These are phyloP conservation scores for Hansenula sp. DNA, from an alignment of 1,139 yeast species.

Conservation along the genomic window DNA sequence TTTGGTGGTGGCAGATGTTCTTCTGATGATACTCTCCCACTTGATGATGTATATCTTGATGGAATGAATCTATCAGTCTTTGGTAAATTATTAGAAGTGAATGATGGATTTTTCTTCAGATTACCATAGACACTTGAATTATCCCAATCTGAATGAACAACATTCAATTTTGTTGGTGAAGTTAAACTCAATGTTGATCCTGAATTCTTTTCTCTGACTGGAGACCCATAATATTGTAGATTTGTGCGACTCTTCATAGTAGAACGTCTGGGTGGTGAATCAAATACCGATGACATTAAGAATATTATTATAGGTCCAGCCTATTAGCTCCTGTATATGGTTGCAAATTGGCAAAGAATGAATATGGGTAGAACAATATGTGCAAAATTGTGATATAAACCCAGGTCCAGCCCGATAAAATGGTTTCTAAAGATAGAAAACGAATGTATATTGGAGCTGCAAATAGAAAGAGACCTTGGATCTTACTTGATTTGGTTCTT, in stretches of 20 bases:
- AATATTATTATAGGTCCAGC: constrained; percentile 12
- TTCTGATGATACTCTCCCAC: constrained; percentile 32
- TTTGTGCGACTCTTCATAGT: constrained; percentile 7
- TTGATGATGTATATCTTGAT: constrained; percentile 41
- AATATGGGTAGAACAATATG: neutral
- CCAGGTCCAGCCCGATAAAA: constrained; percentile 20
- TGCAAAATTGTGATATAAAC: constrained; percentile 2
- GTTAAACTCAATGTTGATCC: constrained; percentile 29
- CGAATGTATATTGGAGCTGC: neutral
- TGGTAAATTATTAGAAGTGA: constrained; percentile 10
- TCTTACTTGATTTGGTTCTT: too few species aligned
- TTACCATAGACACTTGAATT: constrained; percentile 20
- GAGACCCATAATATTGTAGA: constrained; percentile 12
- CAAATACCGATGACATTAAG: constrained; percentile 11
- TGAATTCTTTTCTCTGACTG: constrained; percentile 11
- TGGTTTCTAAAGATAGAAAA: neutral
- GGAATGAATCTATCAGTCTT: constrained; percentile 50
- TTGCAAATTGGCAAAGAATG: neutral
- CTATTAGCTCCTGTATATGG: constrained; percentile 1
- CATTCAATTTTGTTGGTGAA: constrained; percentile 45
- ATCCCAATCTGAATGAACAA: constrained; percentile 36
- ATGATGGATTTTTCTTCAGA: constrained; percentile 18
- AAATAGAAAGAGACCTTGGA: too few species aligned
- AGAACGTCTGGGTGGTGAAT: constrained; percentile 6
- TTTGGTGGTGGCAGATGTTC: constrained; percentile 35